Evolutionary conservation across 163 green algal genomes (phyloP), one percentile per base, ranked within the genome.

Genomic region (Chloromonas sp.): DNA sequence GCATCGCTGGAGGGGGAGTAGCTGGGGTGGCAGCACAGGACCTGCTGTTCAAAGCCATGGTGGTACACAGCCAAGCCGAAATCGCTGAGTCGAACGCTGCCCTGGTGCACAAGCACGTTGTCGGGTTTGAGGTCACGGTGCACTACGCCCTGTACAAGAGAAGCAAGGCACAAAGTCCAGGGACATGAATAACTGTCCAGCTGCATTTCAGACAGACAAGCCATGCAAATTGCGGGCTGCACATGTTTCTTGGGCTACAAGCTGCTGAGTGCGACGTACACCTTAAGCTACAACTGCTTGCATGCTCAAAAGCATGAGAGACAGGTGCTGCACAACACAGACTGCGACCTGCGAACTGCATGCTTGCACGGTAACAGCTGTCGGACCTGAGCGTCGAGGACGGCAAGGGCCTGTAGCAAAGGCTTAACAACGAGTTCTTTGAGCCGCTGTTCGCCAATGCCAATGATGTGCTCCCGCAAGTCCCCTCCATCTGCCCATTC

Each of bases 41-140:
- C 78, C 8, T 78, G 78, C 66, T 62, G 77, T 0, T 86, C 84
- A 84, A 71, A 0, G 82, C 1, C 36, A 81, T 3, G 76, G 84
- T 71, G 0, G 85, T 76, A 78, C 79, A 90, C 76, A n/a, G 90
- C 87, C 14, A 93, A 70, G 1, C 90, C 88, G 81, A 93, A 93
- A 82, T 93, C 90, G 0, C 87, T 88, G 8, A 93, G 86, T 79
- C 88, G 83, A 3, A 90, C 88, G 1, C 70, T 71, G 15, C 84
- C 79, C 14, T 85, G 81, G 8, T 81, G 70, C 58, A 92, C 71
- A 2, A 93, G 86, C 0, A 90, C 80, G 77, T 93, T 93, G 60
- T 92, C 90, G 14, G 90, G 90, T 84, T 93, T 93, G 2, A 93
- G n/a, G 85, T 93, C 90, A 1, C 90, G 88, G 60, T 93, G 90